These are phyloP conservation scores for Pythium aquatile DNA, from an alignment of 352 stramenopile species.

Conservation along the genomic window DNA sequence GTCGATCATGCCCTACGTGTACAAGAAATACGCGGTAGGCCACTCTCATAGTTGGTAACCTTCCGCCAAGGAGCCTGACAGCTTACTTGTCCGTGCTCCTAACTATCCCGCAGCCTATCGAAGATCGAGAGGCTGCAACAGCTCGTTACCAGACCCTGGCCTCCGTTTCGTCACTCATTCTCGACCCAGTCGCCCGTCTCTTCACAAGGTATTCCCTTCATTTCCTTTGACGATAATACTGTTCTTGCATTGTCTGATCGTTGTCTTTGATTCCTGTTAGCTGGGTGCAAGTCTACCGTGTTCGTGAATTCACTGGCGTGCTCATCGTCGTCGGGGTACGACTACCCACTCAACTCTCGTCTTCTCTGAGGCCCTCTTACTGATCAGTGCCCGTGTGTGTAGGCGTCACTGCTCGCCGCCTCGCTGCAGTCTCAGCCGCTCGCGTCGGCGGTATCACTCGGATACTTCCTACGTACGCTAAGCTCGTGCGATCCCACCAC, in stretches of 20 bases:
- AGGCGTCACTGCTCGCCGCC: slow-evolving; percentile 47
- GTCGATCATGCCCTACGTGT: slow-evolving; percentile 72
- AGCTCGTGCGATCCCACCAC: background rate
- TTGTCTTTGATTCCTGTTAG: slow-evolving; percentile 19
- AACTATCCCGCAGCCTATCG: slow-evolving; percentile 25
- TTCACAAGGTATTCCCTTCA: slow-evolving; percentile 30
- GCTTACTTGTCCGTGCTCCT: background rate
- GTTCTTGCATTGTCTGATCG: background rate
- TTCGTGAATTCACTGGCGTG: slow-evolving; percentile 33
- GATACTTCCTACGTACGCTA: slow-evolving; percentile 55
- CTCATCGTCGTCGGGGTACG: slow-evolving; percentile 47
- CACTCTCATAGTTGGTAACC: background rate
- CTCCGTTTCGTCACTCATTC: slow-evolving; percentile 48
- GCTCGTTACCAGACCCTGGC: slow-evolving; percentile 55
- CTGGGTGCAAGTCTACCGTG: slow-evolving; percentile 48
- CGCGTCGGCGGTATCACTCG: slow-evolving; percentile 34
- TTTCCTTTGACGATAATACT: too few relatives aligned
- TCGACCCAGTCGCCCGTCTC: slow-evolving; percentile 47
- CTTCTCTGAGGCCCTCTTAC: background rate
- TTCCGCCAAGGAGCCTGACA: too few relatives aligned
- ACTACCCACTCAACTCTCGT: background rate
- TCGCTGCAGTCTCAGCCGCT: slow-evolving; percentile 42
- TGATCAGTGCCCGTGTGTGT: background rate
- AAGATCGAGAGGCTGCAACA: slow-evolving; percentile 38
- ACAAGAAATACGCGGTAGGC: slow-evolving; percentile 66